Evolutionary conservation across 257 asterid genomes (phyloP).

Genomic region (Paraleonurus japonicus): DNA sequence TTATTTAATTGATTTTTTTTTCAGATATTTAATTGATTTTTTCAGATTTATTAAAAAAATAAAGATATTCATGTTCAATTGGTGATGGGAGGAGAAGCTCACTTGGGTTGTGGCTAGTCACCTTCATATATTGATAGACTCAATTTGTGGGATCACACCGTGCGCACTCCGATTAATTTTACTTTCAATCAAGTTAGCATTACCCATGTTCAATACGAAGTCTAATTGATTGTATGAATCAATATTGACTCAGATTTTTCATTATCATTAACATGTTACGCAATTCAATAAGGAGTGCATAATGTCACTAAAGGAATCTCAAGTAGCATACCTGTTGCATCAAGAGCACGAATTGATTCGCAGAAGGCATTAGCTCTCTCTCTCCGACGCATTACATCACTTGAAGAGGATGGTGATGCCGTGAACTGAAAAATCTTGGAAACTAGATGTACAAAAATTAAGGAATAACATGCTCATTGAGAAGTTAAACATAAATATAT

Average conservation of each 20-base stretch:
- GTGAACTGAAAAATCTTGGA: constrained; percentile 92
- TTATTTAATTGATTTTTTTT: too few relatives aligned
- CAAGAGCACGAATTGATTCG: constrained; percentile 98
- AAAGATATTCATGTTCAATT: too few relatives aligned
- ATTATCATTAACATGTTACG: background rate
- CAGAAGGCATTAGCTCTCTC: constrained; percentile 92
- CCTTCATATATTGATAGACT: too few relatives aligned
- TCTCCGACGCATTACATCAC: constrained; percentile 61
- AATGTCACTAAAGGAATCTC: constrained; percentile 8
- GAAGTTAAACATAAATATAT: constrained; percentile 2
- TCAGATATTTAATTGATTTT: too few relatives aligned
- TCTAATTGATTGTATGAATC: background rate
- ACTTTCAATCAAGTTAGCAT: constrained; percentile 3
- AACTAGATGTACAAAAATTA: constrained; percentile 66
- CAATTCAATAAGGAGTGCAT: background rate
- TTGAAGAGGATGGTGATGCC: constrained; percentile 64
- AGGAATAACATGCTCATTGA: constrained; percentile 33
- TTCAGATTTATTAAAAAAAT: too few relatives aligned
- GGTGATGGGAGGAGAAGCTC: too few relatives aligned
- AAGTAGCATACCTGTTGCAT: constrained; percentile 78
- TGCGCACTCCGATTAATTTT: too few relatives aligned
- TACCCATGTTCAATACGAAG: background rate
- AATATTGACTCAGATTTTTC: background rate
- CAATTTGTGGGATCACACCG: too few relatives aligned
- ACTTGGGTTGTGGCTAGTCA: too few relatives aligned